Percentiles rank a stretch among this genome's conserved stretches.
Conservation (phyloP, 2,329 filamentous ascomycete genomes). For the Cladosporium sp. region DNA sequence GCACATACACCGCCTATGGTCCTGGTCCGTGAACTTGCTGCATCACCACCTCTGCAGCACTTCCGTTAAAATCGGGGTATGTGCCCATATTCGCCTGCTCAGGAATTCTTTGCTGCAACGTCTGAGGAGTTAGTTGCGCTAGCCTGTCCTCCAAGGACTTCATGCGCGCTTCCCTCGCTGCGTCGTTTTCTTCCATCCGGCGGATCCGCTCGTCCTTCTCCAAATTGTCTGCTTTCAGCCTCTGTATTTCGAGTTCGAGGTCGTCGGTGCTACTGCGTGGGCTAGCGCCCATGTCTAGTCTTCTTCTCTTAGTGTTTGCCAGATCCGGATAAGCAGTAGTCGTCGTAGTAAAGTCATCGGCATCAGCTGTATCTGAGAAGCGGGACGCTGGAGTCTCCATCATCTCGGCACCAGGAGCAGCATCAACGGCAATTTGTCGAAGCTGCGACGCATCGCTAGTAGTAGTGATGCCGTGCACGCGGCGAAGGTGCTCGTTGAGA, state of each 20-base stretch:
- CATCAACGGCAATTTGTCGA: constrained; percentile 16
- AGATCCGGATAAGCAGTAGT: constrained; percentile 17
- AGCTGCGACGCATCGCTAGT: constrained; percentile 13
- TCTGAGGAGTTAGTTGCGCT: constrained; percentile 5
- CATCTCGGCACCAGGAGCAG: constrained; percentile 15
- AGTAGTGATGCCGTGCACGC: constrained; percentile 62
- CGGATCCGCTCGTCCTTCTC: constrained; percentile 41
- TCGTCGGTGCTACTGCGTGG: constrained; percentile 29
- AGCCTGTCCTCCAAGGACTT: constrained; percentile 17
- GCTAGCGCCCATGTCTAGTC: constrained; percentile 15
- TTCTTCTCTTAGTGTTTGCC: constrained; percentile 18
- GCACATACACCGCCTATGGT: neutral
- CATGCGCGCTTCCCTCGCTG: constrained; percentile 9
- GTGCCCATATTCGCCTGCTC: constrained; percentile 11
- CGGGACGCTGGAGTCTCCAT: constrained; percentile 12
- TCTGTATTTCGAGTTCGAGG: constrained; percentile 42
- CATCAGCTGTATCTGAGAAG: constrained; percentile 10
- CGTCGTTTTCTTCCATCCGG: constrained; percentile 25
- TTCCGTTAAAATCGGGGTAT: constrained; percentile 15
- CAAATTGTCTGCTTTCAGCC: constrained; percentile 43
- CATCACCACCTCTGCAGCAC: constrained; percentile 4
- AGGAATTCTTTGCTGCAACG: constrained; percentile 13
- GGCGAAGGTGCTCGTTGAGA: constrained; percentile 85
- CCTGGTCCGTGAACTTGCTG: constrained; percentile 1
- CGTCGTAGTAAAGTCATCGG: constrained; percentile 14